A percentile compares a stretch with the other conserved stretches of the same genome.
Conservation (phyloP, 306 rosid genomes). For the Gillenia trifoliata region DNA sequence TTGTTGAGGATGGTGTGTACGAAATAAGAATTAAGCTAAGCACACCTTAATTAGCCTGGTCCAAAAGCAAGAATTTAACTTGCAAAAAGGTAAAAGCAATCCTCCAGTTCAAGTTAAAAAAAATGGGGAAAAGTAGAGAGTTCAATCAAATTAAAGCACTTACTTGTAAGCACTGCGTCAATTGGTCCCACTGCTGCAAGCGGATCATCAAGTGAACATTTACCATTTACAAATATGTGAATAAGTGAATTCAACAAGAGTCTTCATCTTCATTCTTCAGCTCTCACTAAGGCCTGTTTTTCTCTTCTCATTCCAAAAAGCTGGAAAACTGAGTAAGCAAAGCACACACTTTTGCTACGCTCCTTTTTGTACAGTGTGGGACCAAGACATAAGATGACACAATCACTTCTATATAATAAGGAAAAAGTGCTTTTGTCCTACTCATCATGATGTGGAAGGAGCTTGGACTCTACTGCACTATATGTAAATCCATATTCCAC, state of each 20-base stretch:
- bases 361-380: conserved; percentile 21
- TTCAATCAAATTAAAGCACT: no score
- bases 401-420: conserved; percentile 21
- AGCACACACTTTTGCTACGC: conserved; percentile 29
- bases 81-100: no score
- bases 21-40: no score
- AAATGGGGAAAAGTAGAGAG: no score
- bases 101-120: no score
- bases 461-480: background rate
- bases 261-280: background rate
- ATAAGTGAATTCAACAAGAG: conserved; percentile 17
- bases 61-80: no score
- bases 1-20: no score
- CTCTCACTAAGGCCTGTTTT: conserved; percentile 16
- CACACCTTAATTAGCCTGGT: no score
- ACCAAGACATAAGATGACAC: conserved; percentile 34
- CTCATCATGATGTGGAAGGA: conserved; percentile 46
- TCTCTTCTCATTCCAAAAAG: conserved; percentile 2
- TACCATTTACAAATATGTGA: background rate
- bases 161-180: background rate
- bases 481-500: background rate
- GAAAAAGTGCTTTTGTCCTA: conserved; percentile 45
- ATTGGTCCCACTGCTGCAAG: conserved; percentile 20
- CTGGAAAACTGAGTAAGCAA: conserved; percentile 12
- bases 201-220: background rate